Conservation (phyloP, 139 green algal species). For the Spirogloea muscicola region DNA sequence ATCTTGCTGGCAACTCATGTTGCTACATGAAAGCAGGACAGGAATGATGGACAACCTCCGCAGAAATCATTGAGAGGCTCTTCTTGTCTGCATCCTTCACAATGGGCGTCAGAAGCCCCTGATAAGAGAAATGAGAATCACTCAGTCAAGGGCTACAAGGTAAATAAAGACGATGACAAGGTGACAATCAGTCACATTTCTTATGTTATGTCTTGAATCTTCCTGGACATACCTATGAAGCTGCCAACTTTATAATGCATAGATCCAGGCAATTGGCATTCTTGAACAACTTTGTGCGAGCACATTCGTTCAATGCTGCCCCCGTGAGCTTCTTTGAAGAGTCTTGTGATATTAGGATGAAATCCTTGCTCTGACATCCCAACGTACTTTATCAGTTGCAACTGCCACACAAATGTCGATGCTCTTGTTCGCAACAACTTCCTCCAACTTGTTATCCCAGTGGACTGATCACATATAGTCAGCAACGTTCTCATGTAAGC, state of each 20-base stretch:
- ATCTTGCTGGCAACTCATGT: no score
- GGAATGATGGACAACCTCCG: no score
- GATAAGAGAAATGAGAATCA: not conserved
- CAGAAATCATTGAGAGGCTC: slow-evolving; percentile 33
- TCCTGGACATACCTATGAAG: no score
- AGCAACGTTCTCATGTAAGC: no score
- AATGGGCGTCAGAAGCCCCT: slow-evolving; percentile 55
- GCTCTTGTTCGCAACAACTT: not conserved
- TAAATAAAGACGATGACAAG: slow-evolving; percentile 41
- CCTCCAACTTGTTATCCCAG: slow-evolving; percentile 14
- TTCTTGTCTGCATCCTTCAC: slow-evolving; percentile 37
- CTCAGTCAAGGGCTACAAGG: not conserved
- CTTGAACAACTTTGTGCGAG: not conserved
- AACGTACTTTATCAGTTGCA: slow-evolving; percentile 18
- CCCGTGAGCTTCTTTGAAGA: not conserved
- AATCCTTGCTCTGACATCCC: not conserved
- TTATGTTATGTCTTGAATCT: no score
- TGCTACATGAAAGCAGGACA: no score
- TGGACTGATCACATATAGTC: not conserved
- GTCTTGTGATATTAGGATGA: no score
- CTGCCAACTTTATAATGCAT: not conserved
- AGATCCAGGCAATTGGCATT: not conserved
- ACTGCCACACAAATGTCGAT: slow-evolving; percentile 48
- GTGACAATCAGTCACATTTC: slow-evolving; percentile 62
- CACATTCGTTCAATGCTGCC: not conserved